phyloP scores from a whole-genome alignment of 768 basidiomycete species.

The Kondoa subrosea region DNA sequence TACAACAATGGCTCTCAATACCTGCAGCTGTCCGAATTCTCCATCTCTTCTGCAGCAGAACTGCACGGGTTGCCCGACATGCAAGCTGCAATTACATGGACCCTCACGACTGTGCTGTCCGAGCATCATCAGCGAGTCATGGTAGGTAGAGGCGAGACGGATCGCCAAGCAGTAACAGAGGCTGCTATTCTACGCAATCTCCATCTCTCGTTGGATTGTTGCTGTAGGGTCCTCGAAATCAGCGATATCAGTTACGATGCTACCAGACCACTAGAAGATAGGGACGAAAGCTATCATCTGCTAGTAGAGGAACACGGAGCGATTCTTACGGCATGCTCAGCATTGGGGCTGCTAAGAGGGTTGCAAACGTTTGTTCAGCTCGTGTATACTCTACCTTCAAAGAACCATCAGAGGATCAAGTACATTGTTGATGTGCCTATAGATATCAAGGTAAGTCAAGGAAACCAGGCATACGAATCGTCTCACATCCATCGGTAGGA shows the following conservation, averaged over 20 bases:
- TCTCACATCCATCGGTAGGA: not conserved
- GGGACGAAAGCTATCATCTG: conserved; percentile 49
- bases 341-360: conserved; percentile 52
- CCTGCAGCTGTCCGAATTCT: too few species aligned
- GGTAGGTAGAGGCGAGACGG: not conserved
- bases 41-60: too few species aligned
- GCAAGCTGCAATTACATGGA: too few species aligned
- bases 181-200: not conserved
- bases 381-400: conserved; percentile 37
- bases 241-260: not conserved
- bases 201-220: not conserved
- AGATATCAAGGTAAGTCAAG: not conserved
- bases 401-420: not conserved
- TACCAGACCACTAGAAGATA: conserved; percentile 32
- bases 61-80: too few species aligned
- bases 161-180: not conserved
- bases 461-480: conserved; percentile 10
- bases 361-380: conserved; percentile 60
- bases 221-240: not conserved
- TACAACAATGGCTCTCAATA: too few species aligned
- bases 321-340: conserved; percentile 42
- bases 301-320: conserved; percentile 42
- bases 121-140: not conserved
- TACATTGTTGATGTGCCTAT: conserved; percentile 15
- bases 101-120: too few species aligned